Evolutionary conservation across 1,139 yeast genomes (phyloP).

Genomic region (Nadsonia commutata): DNA sequence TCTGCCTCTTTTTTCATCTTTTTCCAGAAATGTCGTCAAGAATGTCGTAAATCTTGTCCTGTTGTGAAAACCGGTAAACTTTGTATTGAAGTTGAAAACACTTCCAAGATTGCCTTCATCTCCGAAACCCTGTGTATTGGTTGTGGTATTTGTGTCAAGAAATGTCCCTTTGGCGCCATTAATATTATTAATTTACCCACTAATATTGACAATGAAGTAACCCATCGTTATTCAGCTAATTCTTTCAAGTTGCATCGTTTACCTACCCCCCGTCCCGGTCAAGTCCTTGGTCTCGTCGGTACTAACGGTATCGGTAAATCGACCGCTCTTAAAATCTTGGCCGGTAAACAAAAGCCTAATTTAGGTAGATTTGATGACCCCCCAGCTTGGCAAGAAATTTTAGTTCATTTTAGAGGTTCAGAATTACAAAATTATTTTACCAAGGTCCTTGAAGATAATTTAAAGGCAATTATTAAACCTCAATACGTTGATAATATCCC

Average conservation of each 20-base stretch:
- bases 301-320: constrained; percentile 98
- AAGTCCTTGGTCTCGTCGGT: constrained; percentile 93
- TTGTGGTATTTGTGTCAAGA: constrained; percentile 98
- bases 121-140: constrained; percentile 96
- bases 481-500: constrained; percentile 97
- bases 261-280: constrained; percentile 98
- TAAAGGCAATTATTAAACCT: constrained; percentile 91
- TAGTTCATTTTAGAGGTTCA: constrained; percentile 85
- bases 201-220: constrained; percentile 77
- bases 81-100: constrained; percentile 91
- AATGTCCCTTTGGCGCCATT: constrained; percentile 96
- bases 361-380: constrained; percentile 88
- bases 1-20: no score
- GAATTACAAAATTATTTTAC: constrained; percentile 94
- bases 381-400: constrained; percentile 93
- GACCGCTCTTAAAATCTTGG: constrained; percentile 91
- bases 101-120: constrained; percentile 83
- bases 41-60: constrained; percentile 92
- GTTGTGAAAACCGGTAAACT: constrained; percentile 94
- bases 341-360: constrained; percentile 98
- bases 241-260: constrained; percentile 92
- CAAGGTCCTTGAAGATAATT: constrained; percentile 80
- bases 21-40: constrained; percentile 97
- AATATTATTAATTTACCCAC: constrained; percentile 92
- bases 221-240: constrained; percentile 95